phyloP scores from a whole-genome alignment of 345 rosid genomes.

The Aquilaria malaccensis region DNA sequence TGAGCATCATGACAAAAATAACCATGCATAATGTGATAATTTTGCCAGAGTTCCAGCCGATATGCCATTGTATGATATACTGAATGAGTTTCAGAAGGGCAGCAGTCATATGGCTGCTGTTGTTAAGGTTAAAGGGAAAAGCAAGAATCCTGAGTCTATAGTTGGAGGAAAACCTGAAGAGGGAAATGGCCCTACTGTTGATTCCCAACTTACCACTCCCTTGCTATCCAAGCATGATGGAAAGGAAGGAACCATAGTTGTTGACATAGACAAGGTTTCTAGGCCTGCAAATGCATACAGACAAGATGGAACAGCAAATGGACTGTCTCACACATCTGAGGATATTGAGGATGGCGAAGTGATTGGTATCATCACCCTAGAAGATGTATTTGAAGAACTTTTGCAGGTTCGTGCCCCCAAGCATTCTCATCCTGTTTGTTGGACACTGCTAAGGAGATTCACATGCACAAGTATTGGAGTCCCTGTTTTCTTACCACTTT shows the following conservation, averaged over 20 bases:
- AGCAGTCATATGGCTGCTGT: slow-evolving; percentile 99
- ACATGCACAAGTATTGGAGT: background rate
- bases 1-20: background rate
- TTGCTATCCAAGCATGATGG: slow-evolving; percentile 48
- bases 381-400: slow-evolving; percentile 98
- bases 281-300: slow-evolving; percentile 19
- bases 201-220: slow-evolving; percentile 52
- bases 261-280: slow-evolving; percentile 55
- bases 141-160: slow-evolving; percentile 31
- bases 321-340: slow-evolving; percentile 39
- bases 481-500: background rate
- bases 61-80: slow-evolving; percentile 94
- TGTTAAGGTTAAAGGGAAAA: slow-evolving; percentile 65
- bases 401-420: slow-evolving; percentile 42
- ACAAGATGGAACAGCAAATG: slow-evolving; percentile 31
- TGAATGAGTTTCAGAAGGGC: slow-evolving; percentile 97
- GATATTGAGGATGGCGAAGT: slow-evolving; percentile 94
- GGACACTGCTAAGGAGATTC: too few species aligned
- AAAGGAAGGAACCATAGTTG: slow-evolving; percentile 43
- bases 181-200: slow-evolving; percentile 22
- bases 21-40: slow-evolving; percentile 1
- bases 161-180: slow-evolving; percentile 33
- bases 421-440: too few species aligned
- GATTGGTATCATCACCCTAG: slow-evolving; percentile 87
- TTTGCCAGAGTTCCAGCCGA: slow-evolving; percentile 84